Evolutionary conservation across 148 eudicot genomes (phyloP).

Genomic region (Chenopodium quinoa): DNA sequence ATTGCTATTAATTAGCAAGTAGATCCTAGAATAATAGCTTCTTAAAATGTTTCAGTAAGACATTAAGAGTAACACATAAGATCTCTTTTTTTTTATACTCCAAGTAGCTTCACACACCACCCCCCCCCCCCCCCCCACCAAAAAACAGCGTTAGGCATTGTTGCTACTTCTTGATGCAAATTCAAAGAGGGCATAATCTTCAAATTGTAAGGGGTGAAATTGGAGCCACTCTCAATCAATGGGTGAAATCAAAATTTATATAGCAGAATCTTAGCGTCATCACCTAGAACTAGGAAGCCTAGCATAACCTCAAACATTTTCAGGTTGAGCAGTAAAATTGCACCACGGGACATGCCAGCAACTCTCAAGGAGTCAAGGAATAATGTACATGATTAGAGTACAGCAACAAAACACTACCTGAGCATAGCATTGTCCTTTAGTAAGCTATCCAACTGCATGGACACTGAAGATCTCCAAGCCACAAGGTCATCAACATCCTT

Average conservation of each 20-base stretch:
- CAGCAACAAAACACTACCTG: slow-evolving; percentile 51
- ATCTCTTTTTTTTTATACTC: neutral
- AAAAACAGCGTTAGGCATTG: neutral
- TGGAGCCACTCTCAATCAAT: neutral
- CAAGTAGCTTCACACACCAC: neutral
- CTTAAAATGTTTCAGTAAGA: neutral
- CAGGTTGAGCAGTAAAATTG: neutral
- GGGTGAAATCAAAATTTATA: neutral
- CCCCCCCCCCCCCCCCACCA: too few relatives aligned
- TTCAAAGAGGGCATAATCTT: neutral
- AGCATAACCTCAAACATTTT: neutral
- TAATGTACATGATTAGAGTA: neutral
- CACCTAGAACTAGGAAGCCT: neutral
- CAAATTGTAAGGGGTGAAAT: neutral
- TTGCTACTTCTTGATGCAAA: neutral
- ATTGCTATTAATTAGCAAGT: neutral
- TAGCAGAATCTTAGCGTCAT: too few relatives aligned
- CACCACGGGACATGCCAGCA: neutral
- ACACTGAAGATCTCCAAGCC: slow-evolving; percentile 81
- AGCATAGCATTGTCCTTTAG: slow-evolving; percentile 56
- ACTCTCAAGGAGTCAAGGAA: neutral
- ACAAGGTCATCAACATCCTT: slow-evolving; percentile 72
- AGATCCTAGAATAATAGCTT: neutral
- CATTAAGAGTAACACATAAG: too few relatives aligned
- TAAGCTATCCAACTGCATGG: slow-evolving; percentile 62